These are phyloP conservation scores for Citrullus amarus DNA, from an alignment of 306 rosid genomes.

Conservation along the genomic window DNA sequence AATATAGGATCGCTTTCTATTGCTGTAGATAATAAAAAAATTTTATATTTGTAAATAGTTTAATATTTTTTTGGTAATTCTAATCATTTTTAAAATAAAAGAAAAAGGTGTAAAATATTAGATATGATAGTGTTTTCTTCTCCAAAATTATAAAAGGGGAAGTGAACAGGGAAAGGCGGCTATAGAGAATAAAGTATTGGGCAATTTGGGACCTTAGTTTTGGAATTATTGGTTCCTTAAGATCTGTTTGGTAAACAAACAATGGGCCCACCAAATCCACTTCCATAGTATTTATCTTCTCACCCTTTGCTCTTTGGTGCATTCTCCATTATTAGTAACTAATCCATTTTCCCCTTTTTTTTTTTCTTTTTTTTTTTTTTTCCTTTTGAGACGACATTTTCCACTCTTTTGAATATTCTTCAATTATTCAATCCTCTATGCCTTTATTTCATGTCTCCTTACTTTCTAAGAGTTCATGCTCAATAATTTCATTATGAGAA, in stretches of 20 bases:
- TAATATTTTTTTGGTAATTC: no score
- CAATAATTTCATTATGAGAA: not conserved
- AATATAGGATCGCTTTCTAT: no score
- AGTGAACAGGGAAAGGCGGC: slow-evolving; percentile 6
- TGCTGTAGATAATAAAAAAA: no score
- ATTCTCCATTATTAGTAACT: not conserved
- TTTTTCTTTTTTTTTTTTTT: no score
- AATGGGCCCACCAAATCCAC: slow-evolving; percentile 3
- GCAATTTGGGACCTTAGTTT: not conserved
- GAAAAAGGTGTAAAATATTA: no score
- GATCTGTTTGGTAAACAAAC: slow-evolving; percentile 8
- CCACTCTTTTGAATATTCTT: no score
- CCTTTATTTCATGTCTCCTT: not conserved
- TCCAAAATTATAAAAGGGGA: not conserved
- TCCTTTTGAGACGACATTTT: no score
- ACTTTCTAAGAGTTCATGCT: not conserved
- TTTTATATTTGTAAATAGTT: no score
- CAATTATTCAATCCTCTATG: not conserved
- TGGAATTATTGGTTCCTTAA: not conserved
- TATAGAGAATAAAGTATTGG: not conserved
- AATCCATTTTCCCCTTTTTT: not conserved
- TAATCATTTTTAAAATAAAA: no score
- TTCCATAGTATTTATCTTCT: not conserved
- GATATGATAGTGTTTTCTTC: no score
- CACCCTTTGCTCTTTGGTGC: not conserved